Evolutionary conservation across 495 filamentous ascomycete genomes (phyloP), one percentile per base, ranked within the genome.

Genomic region (Penicillium roqueforti): DNA sequence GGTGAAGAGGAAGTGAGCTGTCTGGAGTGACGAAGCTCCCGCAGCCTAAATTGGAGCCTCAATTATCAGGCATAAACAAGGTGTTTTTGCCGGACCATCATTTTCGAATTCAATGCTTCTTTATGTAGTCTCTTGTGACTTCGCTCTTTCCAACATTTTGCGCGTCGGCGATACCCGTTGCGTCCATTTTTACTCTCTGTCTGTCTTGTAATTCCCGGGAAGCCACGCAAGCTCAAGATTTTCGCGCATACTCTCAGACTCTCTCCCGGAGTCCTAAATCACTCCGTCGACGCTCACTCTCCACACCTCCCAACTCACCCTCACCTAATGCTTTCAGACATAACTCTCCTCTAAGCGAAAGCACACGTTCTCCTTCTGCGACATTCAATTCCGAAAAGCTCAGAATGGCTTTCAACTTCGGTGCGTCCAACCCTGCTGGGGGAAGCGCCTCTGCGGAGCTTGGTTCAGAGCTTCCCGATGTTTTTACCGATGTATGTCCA

Each of bases 351-450:
- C 48, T 73, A 73, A 68, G 72, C 59, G 71, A 74, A 51, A 62
- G 60, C 45, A 60, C 61, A 51, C 69, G 65, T 66, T 61, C 75
- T 51, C 54, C 76, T 53, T 72, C 73, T 59, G 68, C 68, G 19
- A 65, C 72, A 26, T 60, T 74, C 25, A 37, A 38, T 29, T 39
- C 47, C 19, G 58, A 69, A n/a, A 63, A 53, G 55, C 65, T 75
- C 47, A 81, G 68, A 59, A 92, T 92, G 87, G 82, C 88, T 10
- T 91, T 91, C 68, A 73, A 76, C 64, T 83, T 86, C 44, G 68
- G 61, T 22, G 58, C 58, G 4, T 60, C 72, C 19, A 61, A 46
- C 50, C 56, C 68, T 49, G 65, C 71, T 60, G 64, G 67, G 32
- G 66, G 56, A 23, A 64, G 41, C 61, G 57, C 61, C 29, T 51